Conservation (phyloP, 1,284 basidiomycete genomes). For the Amylostereum areolatum region DNA sequence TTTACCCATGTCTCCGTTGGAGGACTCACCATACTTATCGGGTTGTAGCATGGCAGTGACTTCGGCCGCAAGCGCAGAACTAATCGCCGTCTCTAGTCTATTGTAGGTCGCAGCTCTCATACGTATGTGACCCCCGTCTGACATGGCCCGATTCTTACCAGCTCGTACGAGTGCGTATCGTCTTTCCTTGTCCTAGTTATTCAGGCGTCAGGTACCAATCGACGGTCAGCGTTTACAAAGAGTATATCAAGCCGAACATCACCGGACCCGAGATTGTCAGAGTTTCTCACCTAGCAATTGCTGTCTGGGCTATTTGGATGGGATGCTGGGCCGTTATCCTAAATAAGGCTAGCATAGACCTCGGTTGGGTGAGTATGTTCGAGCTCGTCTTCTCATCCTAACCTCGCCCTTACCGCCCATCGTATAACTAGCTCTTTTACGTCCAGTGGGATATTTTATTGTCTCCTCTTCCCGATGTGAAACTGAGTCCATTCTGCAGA, state of each 20-base stretch:
- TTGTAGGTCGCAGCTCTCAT: conserved; percentile 33
- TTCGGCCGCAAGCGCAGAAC: conserved; percentile 52
- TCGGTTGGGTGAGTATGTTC: conserved; percentile 37
- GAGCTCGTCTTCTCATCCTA: neutral
- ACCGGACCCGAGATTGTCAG: conserved; percentile 55
- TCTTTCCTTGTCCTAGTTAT: neutral
- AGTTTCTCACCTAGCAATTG: conserved; percentile 49
- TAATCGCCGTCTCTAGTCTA: conserved; percentile 54
- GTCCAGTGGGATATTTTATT: conserved; percentile 32
- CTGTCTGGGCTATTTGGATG: conserved; percentile 57
- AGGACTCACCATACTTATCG: conserved; percentile 1
- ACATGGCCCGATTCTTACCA: neutral
- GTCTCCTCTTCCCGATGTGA: neutral
- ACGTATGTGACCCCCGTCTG: neutral
- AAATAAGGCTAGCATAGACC: conserved; percentile 32
- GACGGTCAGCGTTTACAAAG: conserved; percentile 46
- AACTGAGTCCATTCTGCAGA: conserved; percentile 22
- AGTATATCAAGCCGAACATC: conserved; percentile 59
- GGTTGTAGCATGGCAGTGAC: conserved; percentile 46
- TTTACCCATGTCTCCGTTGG: conserved; percentile 1
- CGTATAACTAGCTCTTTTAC: conserved; percentile 31
- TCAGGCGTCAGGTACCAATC: conserved; percentile 11
- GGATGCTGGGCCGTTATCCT: conserved; percentile 46
- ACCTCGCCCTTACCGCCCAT: neutral
- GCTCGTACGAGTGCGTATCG: conserved; percentile 37